These are phyloP conservation scores for Ramaria rubella DNA, from an alignment of 768 basidiomycete genomes.

Conservation along the genomic window DNA sequence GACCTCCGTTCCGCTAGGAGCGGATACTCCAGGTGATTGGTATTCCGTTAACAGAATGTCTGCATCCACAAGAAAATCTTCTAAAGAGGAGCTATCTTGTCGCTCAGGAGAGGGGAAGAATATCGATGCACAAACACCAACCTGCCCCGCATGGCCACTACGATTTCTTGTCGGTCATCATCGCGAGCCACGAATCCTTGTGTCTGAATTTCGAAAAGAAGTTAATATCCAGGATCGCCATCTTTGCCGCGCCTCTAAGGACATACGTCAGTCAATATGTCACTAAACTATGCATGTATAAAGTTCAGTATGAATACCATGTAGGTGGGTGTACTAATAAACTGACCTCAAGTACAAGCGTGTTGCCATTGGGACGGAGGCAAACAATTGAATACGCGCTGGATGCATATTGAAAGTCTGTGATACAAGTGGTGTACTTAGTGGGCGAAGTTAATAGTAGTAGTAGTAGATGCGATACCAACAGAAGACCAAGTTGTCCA, in stretches of 20 bases:
- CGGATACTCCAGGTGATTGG: conserved; percentile 37
- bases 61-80: conserved; percentile 38
- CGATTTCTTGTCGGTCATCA: conserved; percentile 37
- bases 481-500: conserved; percentile 3
- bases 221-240: too few relatives aligned
- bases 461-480: background rate
- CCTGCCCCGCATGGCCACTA: conserved; percentile 47
- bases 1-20: conserved; percentile 35
- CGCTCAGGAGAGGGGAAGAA: background rate
- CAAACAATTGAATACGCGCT: conserved; percentile 42
- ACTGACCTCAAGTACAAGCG: conserved; percentile 23
- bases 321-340: background rate
- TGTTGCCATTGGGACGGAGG: conserved; percentile 44
- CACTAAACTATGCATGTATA: background rate
- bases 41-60: conserved; percentile 39
- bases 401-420: conserved; percentile 48
- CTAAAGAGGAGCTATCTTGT: conserved; percentile 32
- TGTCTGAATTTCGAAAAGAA: conserved; percentile 21
- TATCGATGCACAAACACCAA: conserved; percentile 14
- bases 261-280: conserved; percentile 4
- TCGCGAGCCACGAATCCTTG: conserved; percentile 45
- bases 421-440: background rate
- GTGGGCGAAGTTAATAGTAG: background rate
- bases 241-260: too few relatives aligned
- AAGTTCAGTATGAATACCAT: background rate